These are phyloP conservation scores for Brachypodium distachyon DNA, from an alignment of 202 grass and related monocot genomes.

Conservation along the genomic window DNA sequence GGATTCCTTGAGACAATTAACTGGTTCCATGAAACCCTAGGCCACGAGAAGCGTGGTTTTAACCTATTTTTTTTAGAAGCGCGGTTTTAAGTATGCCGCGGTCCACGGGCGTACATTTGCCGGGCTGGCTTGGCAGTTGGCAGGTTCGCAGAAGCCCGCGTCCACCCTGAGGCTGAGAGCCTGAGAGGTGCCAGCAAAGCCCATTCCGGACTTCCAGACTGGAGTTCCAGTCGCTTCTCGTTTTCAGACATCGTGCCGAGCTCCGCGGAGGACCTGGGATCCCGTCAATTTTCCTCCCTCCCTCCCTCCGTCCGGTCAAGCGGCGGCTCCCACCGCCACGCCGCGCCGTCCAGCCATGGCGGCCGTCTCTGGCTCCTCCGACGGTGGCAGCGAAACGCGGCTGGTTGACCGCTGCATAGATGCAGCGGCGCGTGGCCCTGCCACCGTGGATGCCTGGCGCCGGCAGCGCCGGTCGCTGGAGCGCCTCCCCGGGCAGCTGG, in stretches of 20 bases:
- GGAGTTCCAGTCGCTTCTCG: too few relatives aligned
- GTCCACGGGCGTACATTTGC: too few relatives aligned
- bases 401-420: conserved; percentile 63
- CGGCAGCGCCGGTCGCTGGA: conserved; percentile 75
- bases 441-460: conserved; percentile 71
- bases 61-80: too few relatives aligned
- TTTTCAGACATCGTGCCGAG: neutral
- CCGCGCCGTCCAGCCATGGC: conserved; percentile 16
- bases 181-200: too few relatives aligned
- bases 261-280: neutral
- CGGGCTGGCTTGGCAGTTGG: too few relatives aligned
- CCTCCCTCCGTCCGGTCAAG: neutral
- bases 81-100: too few relatives aligned
- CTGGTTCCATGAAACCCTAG: too few relatives aligned
- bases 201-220: too few relatives aligned
- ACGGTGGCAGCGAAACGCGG: neutral
- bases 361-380: neutral
- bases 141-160: too few relatives aligned
- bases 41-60: too few relatives aligned
- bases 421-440: conserved; percentile 29
- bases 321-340: neutral
- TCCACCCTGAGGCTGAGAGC: too few relatives aligned
- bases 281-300: neutral
- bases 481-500: conserved; percentile 56
- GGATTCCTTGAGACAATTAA: too few relatives aligned